Evolutionary conservation across 768 basidiomycete genomes (phyloP), one percentile per base, ranked within the genome.

Genomic region (Suillus occidentalis): DNA sequence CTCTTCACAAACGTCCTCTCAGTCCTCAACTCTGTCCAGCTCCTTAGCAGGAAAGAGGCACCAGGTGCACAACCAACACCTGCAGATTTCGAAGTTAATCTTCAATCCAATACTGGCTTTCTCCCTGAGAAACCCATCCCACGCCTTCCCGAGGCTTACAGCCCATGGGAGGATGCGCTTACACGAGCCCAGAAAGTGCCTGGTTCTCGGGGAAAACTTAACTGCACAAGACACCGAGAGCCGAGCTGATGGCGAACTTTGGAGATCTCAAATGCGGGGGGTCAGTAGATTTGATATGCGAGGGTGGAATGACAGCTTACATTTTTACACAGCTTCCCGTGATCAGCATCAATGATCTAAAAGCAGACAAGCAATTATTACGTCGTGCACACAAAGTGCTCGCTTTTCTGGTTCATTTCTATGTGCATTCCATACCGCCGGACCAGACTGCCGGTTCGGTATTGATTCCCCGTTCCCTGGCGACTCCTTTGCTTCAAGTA

Each of bases 331-430:
- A 94, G 94, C 89, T 92, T 83, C 90, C 91, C 9, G 78, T 89
- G 47, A 81, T 97, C 16, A 82, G 85, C 60, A 86, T 84, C 13
- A 76, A 80, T 37, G 69, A 73, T 14, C 81, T 96, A 37, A 76
- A 81, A 31, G 69, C 72, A 49, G 84, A 92, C 68, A 75, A 87
- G 37, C 87, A 88, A 37, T 76, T 82, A 58, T 82, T 93, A 18
- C 90, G 95, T 67, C 87, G 95, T 56, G 95, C 94, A 2, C 95
- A 98, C 79, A 82, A 90, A 73, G 91, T 97, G 57, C 84, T 99
- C 42, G 86, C 95, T 8, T 97, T 91, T 84, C 85, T 98, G 55
- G 82, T 92, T 53, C 92, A 94, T 78, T 93, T 94, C 75, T 99
- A 95, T 77, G 88, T 89, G 31, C 96, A 98, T 77, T 92, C 92